Evolutionary conservation across 129 eudicot genomes (phyloP), one percentile per base, ranked within the genome.

Genomic region (Pulicaria dysenterica): DNA sequence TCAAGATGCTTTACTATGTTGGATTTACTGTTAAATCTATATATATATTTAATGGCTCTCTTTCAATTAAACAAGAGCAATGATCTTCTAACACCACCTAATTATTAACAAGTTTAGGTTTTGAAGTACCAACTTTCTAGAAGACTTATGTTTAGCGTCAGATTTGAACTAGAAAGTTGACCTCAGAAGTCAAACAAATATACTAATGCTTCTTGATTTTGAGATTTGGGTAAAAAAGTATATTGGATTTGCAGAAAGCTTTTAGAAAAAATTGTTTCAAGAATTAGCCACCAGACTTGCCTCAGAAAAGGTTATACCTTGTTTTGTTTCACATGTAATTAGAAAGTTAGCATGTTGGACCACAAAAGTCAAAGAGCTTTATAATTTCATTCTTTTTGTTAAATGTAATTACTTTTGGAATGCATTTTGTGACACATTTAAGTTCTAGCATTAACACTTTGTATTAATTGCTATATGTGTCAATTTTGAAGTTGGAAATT

Each of bases 341-440:
- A 50, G 44, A 46, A 77, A 40, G 61, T n/a, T 9, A 3, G 44
- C 59, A 58, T 17, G 48, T 58, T 77, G 51, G 77, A 77, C 77
- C 59, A 70, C 49, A 51, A 60, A 70, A 61, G 81, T 77, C 71
- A 77, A 61, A 34, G 40, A 77, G 4, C 42, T 61, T 61, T 61
- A 61, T 59, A 42, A 49, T 24, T 49, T 31, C 55, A 34, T 62
- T 55, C 39, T 54, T 31, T 16, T 60, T 59, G 45, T 61, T 50
- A 2, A 54, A 74, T 63, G 63, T 0, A 42, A 42, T 54, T 63
- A 40, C 63, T 50, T 73, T 53, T 51, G 11, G 31, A 44, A 24
- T 67, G 13, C 11, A 55, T 67, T 8, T 47, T 58, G 74, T 36
- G 12, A 10, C 45, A 13, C 58, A 39, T 69, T 42, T 24, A 55